Base-by-base conservation (phyloP, 805 yeast species). In the Clavispora vitiphila region DNA sequence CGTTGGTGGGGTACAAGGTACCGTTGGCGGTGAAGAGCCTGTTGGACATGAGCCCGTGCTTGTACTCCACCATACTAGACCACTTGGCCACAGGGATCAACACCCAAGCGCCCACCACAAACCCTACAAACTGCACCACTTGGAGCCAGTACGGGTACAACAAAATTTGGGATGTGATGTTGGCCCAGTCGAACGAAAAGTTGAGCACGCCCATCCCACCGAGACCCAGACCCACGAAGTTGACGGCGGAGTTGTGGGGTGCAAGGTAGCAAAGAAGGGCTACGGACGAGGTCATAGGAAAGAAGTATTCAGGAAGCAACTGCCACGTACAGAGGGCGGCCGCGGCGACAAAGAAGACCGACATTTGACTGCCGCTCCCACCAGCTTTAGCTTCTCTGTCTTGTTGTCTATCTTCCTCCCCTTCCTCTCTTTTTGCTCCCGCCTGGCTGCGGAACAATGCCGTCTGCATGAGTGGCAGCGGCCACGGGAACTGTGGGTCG, bases 131-230 rank as follows among this genome's bases (percentile, higher is more conserved):
- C 48, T 74, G 74, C 35, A 74, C 61, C 14, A 68, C 69, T 40
- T 71, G 76, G 14, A 76, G 70, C 78, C 78, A 74, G 51, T 74
- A 75, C 1, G 80, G 80, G 37, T 65, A 64, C 48, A 74, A 49
- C 77, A 75, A 69, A 34, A 75, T 75, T 6, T 60, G 53, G 0
- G 77, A 72, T 1, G 79, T 71, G 39, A 75, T 72, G 47, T 75
- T 75, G 40, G 77, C 71, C 79, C 80, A 75, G 45, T 75, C 79
- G 24, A 75, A 57, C 1, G 78, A 60, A 19, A 74, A 55, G 45
- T 75, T 75, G 41, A 74, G 52, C 25, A 75, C 54, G 5, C 79
- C 79, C 65, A 73, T 64, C 1, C 79, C 79, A 2, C 78, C 79
- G 38, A 75, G 50, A 0, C 79, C 79, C n/a, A 76, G 68, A 4